These are phyloP conservation scores for Allantophomopsis cytisporea DNA, from an alignment of 2,329 filamentous ascomycete species.

Conservation along the genomic window DNA sequence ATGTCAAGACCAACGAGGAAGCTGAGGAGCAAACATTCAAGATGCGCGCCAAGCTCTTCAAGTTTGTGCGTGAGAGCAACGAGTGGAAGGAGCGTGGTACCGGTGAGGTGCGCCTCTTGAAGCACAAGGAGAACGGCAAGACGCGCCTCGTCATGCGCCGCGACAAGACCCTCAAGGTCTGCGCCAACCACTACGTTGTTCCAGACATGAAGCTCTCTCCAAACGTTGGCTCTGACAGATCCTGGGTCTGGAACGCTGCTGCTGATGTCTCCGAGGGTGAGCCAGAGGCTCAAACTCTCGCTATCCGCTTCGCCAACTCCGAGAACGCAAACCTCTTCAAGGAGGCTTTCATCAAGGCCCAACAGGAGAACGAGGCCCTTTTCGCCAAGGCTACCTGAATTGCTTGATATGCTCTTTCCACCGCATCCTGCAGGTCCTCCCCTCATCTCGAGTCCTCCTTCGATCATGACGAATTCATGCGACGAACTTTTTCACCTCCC, in stretches of 20 bases:
- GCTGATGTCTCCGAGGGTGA: conserved; percentile 98
- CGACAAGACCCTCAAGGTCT: conserved; percentile 99
- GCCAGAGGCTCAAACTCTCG: conserved; percentile 88
- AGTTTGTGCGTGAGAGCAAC: conserved; percentile 79
- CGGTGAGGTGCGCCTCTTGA: conserved; percentile 88
- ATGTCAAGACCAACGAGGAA: conserved; percentile 97
- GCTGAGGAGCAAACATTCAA: conserved; percentile 96
- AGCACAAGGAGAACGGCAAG: conserved; percentile 98
- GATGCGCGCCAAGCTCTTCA: conserved; percentile 99
- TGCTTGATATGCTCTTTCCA: conserved; percentile 1
- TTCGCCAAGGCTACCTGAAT: conserved; percentile 40
- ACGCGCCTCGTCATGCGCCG: conserved; percentile 95
- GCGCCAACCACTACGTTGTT: conserved; percentile 99
- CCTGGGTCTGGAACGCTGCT: conserved; percentile 98
- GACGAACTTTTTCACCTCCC: too few relatives aligned
- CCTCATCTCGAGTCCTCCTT: neutral
- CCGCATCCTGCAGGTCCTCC: too few relatives aligned
- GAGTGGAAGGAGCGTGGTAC: conserved; percentile 99
- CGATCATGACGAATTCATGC: neutral
- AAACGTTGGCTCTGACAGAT: conserved; percentile 95
- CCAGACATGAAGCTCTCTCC: conserved; percentile 98
- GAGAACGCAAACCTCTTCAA: conserved; percentile 98
- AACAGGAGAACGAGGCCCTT: conserved; percentile 86
- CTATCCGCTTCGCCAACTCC: conserved; percentile 94
- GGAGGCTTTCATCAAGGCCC: conserved; percentile 92